These are phyloP conservation scores for Pythium vanterpoolii DNA, from an alignment of 352 stramenopile species.

Conservation along the genomic window DNA sequence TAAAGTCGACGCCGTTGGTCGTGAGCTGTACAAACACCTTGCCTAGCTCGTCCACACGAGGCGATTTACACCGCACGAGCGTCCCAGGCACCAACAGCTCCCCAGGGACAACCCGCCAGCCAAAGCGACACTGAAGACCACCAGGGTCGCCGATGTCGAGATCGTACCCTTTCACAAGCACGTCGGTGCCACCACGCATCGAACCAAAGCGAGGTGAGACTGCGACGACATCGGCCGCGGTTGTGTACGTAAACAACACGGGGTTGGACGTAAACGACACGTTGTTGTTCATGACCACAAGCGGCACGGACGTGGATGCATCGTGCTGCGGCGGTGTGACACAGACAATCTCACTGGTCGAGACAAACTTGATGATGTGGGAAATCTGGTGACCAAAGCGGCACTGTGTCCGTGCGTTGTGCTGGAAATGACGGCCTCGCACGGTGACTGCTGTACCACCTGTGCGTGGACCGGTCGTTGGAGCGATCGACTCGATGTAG, in stretches of 20 bases:
- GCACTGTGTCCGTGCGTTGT: conserved; percentile 51
- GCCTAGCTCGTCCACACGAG: conserved; percentile 22
- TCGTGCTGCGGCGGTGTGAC: conserved; percentile 49
- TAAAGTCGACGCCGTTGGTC: conserved; percentile 57
- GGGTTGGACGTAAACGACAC: conserved; percentile 50
- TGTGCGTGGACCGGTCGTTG: conserved; percentile 60
- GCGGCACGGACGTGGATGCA: conserved; percentile 30
- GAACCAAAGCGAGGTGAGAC: conserved; percentile 50
- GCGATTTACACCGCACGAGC: conserved; percentile 45
- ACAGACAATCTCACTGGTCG: conserved; percentile 68
- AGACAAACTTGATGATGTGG: conserved; percentile 65
- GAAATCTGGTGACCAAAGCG: conserved; percentile 64
- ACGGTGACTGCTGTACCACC: conserved; percentile 85
- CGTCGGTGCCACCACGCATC: conserved; percentile 41
- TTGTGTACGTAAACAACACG: conserved; percentile 82
- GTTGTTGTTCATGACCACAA: conserved; percentile 76
- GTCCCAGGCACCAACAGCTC: conserved; percentile 31
- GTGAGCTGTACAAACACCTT: conserved; percentile 49
- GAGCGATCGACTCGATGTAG: conserved; percentile 63
- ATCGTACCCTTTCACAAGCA: conserved; percentile 62
- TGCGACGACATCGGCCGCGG: conserved; percentile 41
- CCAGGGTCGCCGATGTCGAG: conserved; percentile 38
- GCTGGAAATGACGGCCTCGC: conserved; percentile 79
- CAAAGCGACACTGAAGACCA: conserved; percentile 47
- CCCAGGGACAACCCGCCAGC: conserved; percentile 22